Conservation (phyloP, 2,329 filamentous ascomycete species). For the Hymenoscyphus repandus region DNA sequence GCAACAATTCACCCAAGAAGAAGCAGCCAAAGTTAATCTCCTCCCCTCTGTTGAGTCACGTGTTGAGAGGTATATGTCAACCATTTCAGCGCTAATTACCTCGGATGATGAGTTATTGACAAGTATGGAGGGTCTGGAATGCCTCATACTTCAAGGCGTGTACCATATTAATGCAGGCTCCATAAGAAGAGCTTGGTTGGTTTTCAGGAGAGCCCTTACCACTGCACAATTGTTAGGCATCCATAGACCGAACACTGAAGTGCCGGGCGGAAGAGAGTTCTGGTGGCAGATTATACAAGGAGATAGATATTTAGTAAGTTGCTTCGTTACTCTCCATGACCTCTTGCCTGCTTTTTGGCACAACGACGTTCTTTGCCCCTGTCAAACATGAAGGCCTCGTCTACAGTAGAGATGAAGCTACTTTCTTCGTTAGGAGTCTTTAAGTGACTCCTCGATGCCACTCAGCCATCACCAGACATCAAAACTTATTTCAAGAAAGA, state of each 20-base stretch:
- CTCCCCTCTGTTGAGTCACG: conserved; percentile 18
- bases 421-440: too few relatives aligned
- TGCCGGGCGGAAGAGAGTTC: conserved; percentile 5
- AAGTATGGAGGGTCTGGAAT: conserved; percentile 47
- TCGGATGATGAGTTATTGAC: conserved; percentile 34
- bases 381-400: too few relatives aligned
- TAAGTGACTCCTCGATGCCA: too few relatives aligned
- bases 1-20: conserved; percentile 25
- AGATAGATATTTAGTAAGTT: conserved; percentile 12
- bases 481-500: not conserved
- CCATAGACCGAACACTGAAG: conserved; percentile 2
- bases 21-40: conserved; percentile 19
- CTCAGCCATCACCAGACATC: too few relatives aligned
- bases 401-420: too few relatives aligned
- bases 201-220: conserved; percentile 42
- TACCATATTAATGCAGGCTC: conserved; percentile 43
- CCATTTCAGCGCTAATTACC: conserved; percentile 20
- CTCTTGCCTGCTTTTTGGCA: not conserved
- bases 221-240: conserved; percentile 34
- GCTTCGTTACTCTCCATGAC: not conserved
- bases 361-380: too few relatives aligned
- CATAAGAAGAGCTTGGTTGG: conserved; percentile 45
- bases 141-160: conserved; percentile 43
- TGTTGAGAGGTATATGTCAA: conserved; percentile 25
- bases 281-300: conserved; percentile 13